phyloP scores from a whole-genome alignment of 345 rosid species.

The Brassica rapa region DNA sequence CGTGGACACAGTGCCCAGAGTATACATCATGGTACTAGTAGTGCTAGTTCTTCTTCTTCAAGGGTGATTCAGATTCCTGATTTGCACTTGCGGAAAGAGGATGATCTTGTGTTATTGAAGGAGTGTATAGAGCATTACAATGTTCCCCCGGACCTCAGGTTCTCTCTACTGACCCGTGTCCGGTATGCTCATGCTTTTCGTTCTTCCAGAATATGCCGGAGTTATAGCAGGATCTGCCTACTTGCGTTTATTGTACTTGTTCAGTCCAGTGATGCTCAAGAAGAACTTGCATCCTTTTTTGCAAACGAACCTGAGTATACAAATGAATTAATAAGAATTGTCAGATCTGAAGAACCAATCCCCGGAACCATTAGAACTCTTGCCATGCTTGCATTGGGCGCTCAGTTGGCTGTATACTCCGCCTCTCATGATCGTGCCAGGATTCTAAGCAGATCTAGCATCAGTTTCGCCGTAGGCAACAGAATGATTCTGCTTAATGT shows the following conservation, averaged over 20 bases:
- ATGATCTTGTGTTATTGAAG: constrained; percentile 77
- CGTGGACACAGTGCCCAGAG: constrained; percentile 58
- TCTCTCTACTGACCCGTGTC: constrained; percentile 83
- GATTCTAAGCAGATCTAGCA: constrained; percentile 86
- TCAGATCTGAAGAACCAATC: constrained; percentile 65
- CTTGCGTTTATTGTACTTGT: constrained; percentile 94
- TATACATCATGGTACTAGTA: constrained; percentile 42
- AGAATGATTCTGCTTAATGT: constrained; percentile 90
- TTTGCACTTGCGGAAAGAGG: constrained; percentile 81
- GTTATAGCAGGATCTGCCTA: constrained; percentile 89
- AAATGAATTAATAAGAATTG: constrained; percentile 49
- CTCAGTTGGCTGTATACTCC: constrained; percentile 91
- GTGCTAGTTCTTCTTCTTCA: constrained; percentile 32
- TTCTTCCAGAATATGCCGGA: constrained; percentile 78
- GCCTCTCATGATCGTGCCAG: constrained; percentile 95
- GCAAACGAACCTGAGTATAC: constrained; percentile 98
- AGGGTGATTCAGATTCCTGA: constrained; percentile 74
- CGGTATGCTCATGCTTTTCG: constrained; percentile 93
- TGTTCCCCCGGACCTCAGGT: constrained; percentile 76
- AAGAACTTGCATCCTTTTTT: constrained; percentile 82
- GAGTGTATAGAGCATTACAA: constrained; percentile 74
- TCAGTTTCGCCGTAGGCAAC: constrained; percentile 88
- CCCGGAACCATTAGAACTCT: constrained; percentile 87
- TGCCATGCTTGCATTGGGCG: constrained; percentile 93
- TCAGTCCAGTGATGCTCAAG: constrained; percentile 92